phyloP scores from a whole-genome alignment of 164 flowering plant species.

The Litsea cubeba region DNA sequence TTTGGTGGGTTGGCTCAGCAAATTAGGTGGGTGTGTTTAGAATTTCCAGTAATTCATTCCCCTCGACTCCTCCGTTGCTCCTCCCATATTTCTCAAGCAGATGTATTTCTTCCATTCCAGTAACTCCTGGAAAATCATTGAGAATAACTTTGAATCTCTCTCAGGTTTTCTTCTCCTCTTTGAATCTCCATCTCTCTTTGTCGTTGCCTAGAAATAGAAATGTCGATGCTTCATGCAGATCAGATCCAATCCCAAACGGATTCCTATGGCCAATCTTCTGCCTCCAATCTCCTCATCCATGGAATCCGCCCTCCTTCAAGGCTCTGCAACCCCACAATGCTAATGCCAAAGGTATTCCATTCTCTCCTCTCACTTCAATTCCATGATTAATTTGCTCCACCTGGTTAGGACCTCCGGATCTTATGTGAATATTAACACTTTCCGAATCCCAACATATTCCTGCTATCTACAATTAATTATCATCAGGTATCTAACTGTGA shows the following conservation, averaged over 20 bases:
- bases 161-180: too few relatives aligned
- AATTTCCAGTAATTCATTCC: too few relatives aligned
- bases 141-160: too few relatives aligned
- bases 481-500: neutral
- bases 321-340: slow-evolving; percentile 36
- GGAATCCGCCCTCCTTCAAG: slow-evolving; percentile 80
- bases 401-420: neutral
- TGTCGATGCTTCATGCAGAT: slow-evolving; percentile 54
- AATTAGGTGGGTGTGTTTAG: too few relatives aligned
- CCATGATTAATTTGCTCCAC: neutral
- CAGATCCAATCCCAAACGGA: slow-evolving; percentile 53
- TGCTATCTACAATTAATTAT: neutral
- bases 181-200: too few relatives aligned
- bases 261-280: slow-evolving; percentile 53
- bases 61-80: too few relatives aligned
- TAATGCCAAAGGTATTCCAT: slow-evolving; percentile 24
- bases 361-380: neutral
- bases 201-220: neutral
- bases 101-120: too few relatives aligned
- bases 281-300: slow-evolving; percentile 50
- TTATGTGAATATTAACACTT: too few relatives aligned
- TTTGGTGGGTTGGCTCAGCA: too few relatives aligned
- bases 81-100: too few relatives aligned
- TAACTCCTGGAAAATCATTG: too few relatives aligned
- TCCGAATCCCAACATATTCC: too few relatives aligned